Evolutionary conservation across 2,329 filamentous ascomycete species (phyloP).

Genomic region (Diaporthe velutina): DNA sequence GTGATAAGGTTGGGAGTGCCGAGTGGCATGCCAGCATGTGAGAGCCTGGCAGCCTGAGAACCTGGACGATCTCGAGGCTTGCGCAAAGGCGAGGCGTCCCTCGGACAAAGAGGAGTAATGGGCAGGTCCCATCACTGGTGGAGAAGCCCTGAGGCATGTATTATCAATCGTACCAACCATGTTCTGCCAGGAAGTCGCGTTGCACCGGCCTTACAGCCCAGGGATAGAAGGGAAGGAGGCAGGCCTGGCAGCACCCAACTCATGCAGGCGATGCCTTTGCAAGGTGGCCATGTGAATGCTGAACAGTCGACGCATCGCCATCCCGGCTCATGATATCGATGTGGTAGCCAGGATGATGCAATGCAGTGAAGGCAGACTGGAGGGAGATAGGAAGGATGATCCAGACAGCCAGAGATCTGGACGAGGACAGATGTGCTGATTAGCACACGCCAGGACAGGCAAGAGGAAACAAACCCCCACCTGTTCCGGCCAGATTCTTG

Average conservation of each 20-base stretch:
- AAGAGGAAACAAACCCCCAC: conserved; percentile 8
- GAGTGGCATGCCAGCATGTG: conserved; percentile 1
- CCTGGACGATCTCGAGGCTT: neutral
- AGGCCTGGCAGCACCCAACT: neutral
- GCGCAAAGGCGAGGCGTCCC: neutral
- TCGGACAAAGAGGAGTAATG: neutral
- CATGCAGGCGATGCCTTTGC: neutral
- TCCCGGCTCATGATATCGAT: neutral
- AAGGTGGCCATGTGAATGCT: neutral
- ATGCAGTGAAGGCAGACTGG: neutral
- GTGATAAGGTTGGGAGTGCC: conserved; percentile 10
- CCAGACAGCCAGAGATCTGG: neutral
- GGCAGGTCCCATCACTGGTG: conserved; percentile 25
- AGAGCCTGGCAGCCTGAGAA: neutral
- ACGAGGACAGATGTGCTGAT: neutral
- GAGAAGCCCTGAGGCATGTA: neutral
- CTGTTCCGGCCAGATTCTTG: conserved; percentile 11
- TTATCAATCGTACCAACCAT: neutral
- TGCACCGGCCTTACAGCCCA: neutral
- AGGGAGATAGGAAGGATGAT: neutral
- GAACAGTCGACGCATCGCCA: neutral
- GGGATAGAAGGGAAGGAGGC: neutral
- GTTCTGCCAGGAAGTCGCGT: neutral
- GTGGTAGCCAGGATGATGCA: neutral
- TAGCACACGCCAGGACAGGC: neutral